Percentiles rank a stretch among this genome's conserved stretches.
phyloP scores from a whole-genome alignment of 2,329 filamentous ascomycete species.

The Diaporthe sp. region DNA sequence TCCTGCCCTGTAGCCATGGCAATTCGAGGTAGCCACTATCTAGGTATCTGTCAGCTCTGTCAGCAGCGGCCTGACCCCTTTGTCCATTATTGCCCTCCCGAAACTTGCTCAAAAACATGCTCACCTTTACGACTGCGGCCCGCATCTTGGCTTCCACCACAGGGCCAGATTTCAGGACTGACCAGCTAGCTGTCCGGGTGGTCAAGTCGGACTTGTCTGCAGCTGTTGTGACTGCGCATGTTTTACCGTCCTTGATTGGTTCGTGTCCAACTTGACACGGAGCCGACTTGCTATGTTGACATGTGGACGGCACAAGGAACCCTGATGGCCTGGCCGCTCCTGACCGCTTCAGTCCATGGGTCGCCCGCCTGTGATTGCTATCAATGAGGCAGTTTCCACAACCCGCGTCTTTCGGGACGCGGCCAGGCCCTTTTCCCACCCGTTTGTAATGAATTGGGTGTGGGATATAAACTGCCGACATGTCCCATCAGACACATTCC shows the following conservation, averaged over 20 bases:
- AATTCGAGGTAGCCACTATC: background rate
- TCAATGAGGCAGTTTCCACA: constrained; percentile 31
- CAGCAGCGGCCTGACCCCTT: background rate
- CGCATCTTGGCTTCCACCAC: constrained; percentile 28
- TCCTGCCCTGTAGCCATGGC: rapidly evolving
- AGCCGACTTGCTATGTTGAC: background rate
- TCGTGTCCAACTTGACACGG: background rate
- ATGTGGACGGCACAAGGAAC: background rate
- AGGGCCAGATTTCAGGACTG: constrained; percentile 20
- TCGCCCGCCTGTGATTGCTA: background rate
- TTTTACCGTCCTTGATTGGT: constrained; percentile 26
- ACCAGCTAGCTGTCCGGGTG: constrained; percentile 1
- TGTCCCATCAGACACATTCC: background rate
- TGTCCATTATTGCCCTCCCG: background rate
- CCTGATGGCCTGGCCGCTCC: constrained; percentile 3
- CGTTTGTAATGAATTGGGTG: background rate
- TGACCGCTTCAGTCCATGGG: constrained; percentile 13
- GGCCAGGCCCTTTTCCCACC: background rate
- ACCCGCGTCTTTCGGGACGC: background rate
- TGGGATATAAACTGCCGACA: background rate
- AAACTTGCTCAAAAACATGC: constrained; percentile 39
- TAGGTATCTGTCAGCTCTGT: too few species aligned
- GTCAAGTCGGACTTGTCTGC: constrained; percentile 4
- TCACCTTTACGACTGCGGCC: constrained; percentile 9
- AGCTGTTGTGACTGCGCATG: constrained; percentile 18